Evolutionary conservation across 2,329 filamentous ascomycete genomes (phyloP).

Genomic region (Lachnellula suecica): DNA sequence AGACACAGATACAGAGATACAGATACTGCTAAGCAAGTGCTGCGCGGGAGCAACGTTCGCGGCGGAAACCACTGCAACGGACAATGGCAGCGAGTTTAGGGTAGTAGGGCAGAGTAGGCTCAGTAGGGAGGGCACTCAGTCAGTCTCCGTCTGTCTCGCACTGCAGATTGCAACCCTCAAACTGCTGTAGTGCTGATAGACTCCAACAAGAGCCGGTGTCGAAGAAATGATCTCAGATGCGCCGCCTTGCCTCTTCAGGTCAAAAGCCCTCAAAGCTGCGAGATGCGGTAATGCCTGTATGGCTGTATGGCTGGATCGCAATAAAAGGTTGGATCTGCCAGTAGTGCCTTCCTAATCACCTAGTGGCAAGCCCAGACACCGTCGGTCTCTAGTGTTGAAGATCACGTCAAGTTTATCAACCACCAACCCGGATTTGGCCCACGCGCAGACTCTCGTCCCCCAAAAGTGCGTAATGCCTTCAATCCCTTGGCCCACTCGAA

Average conservation of each 20-base stretch:
- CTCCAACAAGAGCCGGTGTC: too few relatives aligned
- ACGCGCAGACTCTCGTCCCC: not conserved
- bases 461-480: not conserved
- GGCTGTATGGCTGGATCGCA: too few relatives aligned
- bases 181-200: too few relatives aligned
- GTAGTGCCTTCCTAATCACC: not conserved
- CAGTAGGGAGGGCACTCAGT: too few relatives aligned
- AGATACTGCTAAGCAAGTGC: not conserved
- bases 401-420: not conserved
- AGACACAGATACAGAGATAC: too few relatives aligned
- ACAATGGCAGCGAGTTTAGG: not conserved
- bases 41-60: not conserved
- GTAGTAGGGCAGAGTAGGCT: too few relatives aligned
- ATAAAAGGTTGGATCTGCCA: not conserved
- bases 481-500: not conserved
- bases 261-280: too few relatives aligned
- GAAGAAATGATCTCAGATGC: too few relatives aligned
- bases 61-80: not conserved
- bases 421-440: not conserved
- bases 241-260: conserved; percentile 3
- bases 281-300: too few relatives aligned
- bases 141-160: too few relatives aligned
- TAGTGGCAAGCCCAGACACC: not conserved
- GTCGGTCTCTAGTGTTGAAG: not conserved
- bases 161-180: too few relatives aligned